Percentiles rank a stretch among this genome's conserved stretches.
phyloP scores from a whole-genome alignment of 306 rosid genomes.

The Crataegus laevigata region DNA sequence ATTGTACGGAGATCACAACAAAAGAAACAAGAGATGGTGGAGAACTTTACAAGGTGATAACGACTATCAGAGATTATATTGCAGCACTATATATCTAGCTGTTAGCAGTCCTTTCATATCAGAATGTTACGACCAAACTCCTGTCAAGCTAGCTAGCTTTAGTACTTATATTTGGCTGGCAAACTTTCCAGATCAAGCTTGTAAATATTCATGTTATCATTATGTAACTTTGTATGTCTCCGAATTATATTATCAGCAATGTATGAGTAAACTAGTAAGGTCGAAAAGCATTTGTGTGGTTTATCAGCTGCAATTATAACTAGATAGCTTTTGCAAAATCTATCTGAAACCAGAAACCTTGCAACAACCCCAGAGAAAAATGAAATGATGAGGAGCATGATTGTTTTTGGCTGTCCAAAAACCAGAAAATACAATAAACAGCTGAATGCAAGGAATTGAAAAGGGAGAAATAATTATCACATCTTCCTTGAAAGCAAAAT shows the following conservation, averaged over 20 bases:
- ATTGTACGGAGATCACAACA: background rate
- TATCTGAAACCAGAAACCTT: background rate
- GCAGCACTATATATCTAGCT: background rate
- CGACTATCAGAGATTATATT: slow-evolving; percentile 9
- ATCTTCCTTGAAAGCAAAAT: background rate
- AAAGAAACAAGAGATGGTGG: slow-evolving; percentile 19
- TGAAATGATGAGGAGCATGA: background rate
- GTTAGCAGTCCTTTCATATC: background rate
- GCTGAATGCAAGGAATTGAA: slow-evolving; percentile 4
- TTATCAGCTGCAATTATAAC: too few species aligned
- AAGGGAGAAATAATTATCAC: background rate
- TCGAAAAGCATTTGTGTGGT: too few species aligned
- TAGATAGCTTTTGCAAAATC: background rate
- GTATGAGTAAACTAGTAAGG: too few species aligned
- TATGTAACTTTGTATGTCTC: too few species aligned
- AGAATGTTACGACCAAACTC: background rate
- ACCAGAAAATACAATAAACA: background rate
- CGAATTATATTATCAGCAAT: too few species aligned
- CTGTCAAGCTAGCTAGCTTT: background rate
- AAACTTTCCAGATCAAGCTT: background rate
- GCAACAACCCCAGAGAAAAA: too few species aligned
- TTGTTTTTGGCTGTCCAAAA: slow-evolving; percentile 2
- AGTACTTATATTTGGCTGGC: background rate
- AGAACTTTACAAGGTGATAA: slow-evolving; percentile 21
- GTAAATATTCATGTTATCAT: background rate